A percentile compares a stretch with the other conserved stretches of the same genome.
phyloP scores from a whole-genome alignment of 2,329 filamentous ascomycete genomes.

The Verticillium isaacii region DNA sequence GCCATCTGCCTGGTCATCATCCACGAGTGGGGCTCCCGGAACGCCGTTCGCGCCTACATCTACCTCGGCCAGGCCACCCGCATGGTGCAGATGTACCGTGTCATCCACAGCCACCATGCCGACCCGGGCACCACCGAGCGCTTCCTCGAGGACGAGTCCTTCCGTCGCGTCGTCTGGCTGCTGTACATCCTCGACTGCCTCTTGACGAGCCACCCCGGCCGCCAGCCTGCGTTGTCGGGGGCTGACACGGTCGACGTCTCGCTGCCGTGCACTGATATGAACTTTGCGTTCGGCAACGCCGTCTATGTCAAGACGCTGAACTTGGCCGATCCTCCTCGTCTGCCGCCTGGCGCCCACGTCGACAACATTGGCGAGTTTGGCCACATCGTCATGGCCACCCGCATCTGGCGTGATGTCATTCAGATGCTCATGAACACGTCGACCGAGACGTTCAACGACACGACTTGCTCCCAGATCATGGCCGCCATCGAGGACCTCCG shows the following conservation, averaged over 20 bases:
- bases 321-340: constrained; percentile 31
- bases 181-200: constrained; percentile 61
- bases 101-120: constrained; percentile 50
- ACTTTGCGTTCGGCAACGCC: constrained; percentile 58
- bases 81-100: constrained; percentile 60
- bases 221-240: constrained; percentile 49
- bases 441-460: constrained; percentile 47
- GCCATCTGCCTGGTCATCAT: constrained; percentile 56
- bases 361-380: constrained; percentile 57
- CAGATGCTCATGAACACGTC: constrained; percentile 54
- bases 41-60: constrained; percentile 58
- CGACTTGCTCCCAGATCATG: constrained; percentile 45
- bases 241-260: constrained; percentile 52
- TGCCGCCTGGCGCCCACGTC: constrained; percentile 31
- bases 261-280: constrained; percentile 56
- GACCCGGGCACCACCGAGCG: constrained; percentile 46
- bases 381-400: constrained; percentile 55
- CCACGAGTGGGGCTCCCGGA: constrained; percentile 58
- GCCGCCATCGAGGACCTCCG: constrained; percentile 52
- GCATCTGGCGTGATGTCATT: constrained; percentile 58
- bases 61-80: constrained; percentile 59
- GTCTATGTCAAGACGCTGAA: constrained; percentile 53
- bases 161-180: constrained; percentile 57
- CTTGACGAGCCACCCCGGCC: constrained; percentile 56
- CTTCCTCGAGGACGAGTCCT: constrained; percentile 57